Conservation (phyloP, 1,284 basidiomycete species). For the Ceratobasidium sp. region DNA sequence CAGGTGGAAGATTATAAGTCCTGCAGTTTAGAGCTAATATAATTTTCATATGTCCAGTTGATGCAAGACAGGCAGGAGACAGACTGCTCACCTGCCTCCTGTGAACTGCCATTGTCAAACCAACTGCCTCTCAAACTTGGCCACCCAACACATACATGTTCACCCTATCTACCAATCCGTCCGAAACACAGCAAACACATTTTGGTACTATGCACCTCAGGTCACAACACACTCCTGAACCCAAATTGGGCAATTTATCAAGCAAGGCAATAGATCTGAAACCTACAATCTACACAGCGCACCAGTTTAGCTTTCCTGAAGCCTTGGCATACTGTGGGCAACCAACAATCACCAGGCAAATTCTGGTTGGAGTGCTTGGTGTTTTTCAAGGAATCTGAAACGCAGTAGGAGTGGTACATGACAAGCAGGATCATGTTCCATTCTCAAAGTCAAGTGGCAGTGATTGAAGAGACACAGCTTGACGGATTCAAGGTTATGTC, state of each 20-base stretch:
- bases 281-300: slow-evolving; percentile 6
- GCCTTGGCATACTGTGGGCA: slow-evolving; percentile 28
- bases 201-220: neutral
- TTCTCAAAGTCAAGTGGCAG: too few relatives aligned
- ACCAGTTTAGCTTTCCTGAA: slow-evolving; percentile 23
- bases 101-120: too few relatives aligned
- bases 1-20: neutral
- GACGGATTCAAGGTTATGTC: too few relatives aligned
- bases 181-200: neutral
- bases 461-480: too few relatives aligned
- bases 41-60: neutral
- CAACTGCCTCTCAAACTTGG: too few relatives aligned
- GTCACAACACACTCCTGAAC: slow-evolving; percentile 36
- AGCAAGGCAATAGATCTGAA: slow-evolving; percentile 15
- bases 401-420: too few relatives aligned
- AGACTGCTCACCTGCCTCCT: too few relatives aligned
- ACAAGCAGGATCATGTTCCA: too few relatives aligned
- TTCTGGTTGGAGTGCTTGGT: too few relatives aligned
- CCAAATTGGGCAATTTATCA: slow-evolving; percentile 30
- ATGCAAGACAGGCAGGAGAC: neutral
- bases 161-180: neutral
- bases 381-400: too few relatives aligned
- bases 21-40: neutral
- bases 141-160: neutral
- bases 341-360: neutral